phyloP scores from a whole-genome alignment of 169 alveolate species.

The Babesia caballi region DNA sequence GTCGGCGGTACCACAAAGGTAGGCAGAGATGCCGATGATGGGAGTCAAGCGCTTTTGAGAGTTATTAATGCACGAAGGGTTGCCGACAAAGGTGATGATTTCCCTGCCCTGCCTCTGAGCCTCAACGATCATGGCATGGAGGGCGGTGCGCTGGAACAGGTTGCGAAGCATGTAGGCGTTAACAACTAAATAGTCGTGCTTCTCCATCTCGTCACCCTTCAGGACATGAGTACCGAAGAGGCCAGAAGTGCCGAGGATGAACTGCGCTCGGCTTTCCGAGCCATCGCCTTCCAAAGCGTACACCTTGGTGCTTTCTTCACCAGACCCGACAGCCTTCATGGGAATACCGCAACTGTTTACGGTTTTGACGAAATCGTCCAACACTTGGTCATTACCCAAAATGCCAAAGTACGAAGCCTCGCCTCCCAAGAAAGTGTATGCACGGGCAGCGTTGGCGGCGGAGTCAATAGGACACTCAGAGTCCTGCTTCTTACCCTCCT shows the following conservation, averaged over 20 bases:
- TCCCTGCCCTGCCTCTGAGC: conserved; percentile 7
- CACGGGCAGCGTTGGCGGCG: background rate
- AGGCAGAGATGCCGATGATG: conserved; percentile 11
- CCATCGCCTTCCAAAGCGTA: background rate
- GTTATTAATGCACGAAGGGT: background rate
- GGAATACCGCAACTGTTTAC: background rate
- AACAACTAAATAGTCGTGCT: conserved; percentile 15
- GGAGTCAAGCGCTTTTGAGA: background rate
- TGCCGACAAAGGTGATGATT: conserved; percentile 9
- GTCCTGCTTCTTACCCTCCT: background rate
- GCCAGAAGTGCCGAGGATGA: conserved; percentile 2
- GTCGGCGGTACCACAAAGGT: conserved; percentile 12
- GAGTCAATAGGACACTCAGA: background rate
- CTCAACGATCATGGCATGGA: conserved; percentile 7
- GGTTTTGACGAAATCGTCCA: background rate
- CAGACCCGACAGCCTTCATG: background rate
- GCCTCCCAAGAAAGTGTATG: conserved; percentile 14
- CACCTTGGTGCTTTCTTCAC: background rate
- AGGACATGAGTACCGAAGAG: background rate
- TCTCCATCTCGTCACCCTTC: background rate
- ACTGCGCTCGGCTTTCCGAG: background rate
- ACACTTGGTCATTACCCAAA: conserved; percentile 1
- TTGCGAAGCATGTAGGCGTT: conserved; percentile 1
- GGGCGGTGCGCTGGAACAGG: background rate
- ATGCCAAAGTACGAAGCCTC: conserved; percentile 5